These are phyloP conservation scores for Ceratobasidium sp. DNA, from an alignment of 1,284 basidiomycete species.

Conservation along the genomic window DNA sequence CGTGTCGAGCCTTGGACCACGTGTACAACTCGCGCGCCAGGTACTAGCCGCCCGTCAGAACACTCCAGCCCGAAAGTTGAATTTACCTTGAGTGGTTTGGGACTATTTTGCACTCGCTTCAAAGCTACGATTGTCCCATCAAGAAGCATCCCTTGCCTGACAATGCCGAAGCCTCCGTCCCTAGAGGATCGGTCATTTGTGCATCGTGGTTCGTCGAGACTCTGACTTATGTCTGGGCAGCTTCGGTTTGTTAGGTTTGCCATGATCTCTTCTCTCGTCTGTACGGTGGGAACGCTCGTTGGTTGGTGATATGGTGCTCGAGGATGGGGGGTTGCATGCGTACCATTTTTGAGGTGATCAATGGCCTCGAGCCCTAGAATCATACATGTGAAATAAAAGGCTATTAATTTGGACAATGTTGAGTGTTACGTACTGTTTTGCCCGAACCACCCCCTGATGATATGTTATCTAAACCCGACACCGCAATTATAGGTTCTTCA, in stretches of 20 bases:
- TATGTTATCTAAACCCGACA: too few relatives aligned
- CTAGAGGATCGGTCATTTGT: neutral
- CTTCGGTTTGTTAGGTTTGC: neutral
- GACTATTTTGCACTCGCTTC: neutral
- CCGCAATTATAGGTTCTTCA: too few relatives aligned
- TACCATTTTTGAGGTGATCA: neutral
- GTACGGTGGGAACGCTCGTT: neutral
- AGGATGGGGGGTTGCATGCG: neutral
- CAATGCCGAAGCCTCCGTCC: neutral
- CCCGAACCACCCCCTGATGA: too few relatives aligned
- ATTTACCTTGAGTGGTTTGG: neutral
- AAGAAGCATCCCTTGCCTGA: neutral
- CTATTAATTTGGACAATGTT: too few relatives aligned
- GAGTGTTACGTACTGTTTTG: too few relatives aligned
- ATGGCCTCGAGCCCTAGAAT: too few relatives aligned
- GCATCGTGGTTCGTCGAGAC: neutral
- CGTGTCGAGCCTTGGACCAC: slow-evolving; percentile 11
- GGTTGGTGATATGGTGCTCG: neutral
- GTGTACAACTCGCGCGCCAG: neutral
- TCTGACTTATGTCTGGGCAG: neutral
- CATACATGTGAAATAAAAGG: too few relatives aligned
- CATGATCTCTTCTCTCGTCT: neutral
- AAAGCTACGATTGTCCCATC: neutral
- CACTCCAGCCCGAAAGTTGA: neutral
- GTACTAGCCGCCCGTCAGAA: neutral